These are phyloP conservation scores for Myxozyma melibiosi DNA, from an alignment of 805 yeast genomes.

Conservation along the genomic window DNA sequence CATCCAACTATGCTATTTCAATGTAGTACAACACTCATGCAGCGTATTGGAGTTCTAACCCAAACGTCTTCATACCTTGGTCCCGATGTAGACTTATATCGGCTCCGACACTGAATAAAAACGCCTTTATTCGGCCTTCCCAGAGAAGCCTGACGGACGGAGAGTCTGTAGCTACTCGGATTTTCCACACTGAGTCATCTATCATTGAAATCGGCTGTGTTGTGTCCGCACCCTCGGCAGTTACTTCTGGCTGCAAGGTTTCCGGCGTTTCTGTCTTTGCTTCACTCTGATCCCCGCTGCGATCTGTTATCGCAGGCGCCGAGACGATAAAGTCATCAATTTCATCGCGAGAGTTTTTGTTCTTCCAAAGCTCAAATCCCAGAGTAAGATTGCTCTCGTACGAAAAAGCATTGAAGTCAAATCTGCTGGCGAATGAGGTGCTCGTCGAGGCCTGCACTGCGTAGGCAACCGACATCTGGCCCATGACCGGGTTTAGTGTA, in stretches of 20 bases:
- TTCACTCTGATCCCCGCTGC: no score
- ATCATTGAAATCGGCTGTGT: background rate
- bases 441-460: constrained; percentile 76
- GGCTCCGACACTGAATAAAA: constrained; percentile 74
- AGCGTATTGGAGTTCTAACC: constrained; percentile 64
- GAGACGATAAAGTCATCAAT: background rate
- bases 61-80: constrained; percentile 54
- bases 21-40: constrained; percentile 42
- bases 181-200: constrained; percentile 24
- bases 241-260: background rate
- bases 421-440: constrained; percentile 78
- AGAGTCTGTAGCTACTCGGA: constrained; percentile 46
- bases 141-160: constrained; percentile 66
- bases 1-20: background rate
- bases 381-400: constrained; percentile 83
- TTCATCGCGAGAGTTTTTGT: background rate
- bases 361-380: constrained; percentile 78
- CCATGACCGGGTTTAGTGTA: constrained; percentile 85
- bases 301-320: background rate
- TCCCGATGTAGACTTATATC: constrained; percentile 51
- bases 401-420: constrained; percentile 88
- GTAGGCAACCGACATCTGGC: constrained; percentile 85
- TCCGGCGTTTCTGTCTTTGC: background rate
- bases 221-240: background rate
- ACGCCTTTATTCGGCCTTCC: constrained; percentile 86